Conservation (phyloP, 805 yeast species). For the Cyberlindnera amylophila region DNA sequence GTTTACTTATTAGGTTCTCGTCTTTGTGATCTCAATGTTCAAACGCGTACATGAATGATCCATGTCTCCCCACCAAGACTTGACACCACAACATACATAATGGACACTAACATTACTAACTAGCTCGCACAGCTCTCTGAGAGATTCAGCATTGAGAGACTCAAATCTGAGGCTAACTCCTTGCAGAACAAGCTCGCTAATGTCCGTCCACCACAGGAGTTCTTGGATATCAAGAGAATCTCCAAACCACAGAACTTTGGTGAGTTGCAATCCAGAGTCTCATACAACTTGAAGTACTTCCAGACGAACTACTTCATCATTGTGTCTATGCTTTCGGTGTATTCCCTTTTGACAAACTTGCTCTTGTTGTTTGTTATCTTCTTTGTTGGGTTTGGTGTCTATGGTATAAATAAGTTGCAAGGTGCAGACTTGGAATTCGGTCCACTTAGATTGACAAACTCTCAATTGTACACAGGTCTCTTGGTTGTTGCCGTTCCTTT, state of each 20-base stretch:
- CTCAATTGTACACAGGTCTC: constrained; percentile 81
- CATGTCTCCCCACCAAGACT: not conserved
- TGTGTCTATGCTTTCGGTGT: constrained; percentile 67
- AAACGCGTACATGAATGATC: not conserved
- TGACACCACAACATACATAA: not conserved
- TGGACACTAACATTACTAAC: constrained; percentile 8
- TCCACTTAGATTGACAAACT: constrained; percentile 65
- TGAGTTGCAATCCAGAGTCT: constrained; percentile 84
- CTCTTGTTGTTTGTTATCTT: constrained; percentile 78
- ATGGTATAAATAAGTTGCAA: constrained; percentile 70
- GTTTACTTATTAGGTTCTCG: no score
- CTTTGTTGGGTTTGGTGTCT: constrained; percentile 69
- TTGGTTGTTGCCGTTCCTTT: constrained; percentile 73
- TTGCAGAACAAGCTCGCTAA: constrained; percentile 65
- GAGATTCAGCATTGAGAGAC: constrained; percentile 45
- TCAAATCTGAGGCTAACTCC: constrained; percentile 44
- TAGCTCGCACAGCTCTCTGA: constrained; percentile 43
- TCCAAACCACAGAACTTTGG: constrained; percentile 88
- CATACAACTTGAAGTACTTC: constrained; percentile 82
- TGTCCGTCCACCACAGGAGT: constrained; percentile 87
- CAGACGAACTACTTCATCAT: constrained; percentile 81
- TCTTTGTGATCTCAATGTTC: not conserved
- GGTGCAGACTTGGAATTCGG: constrained; percentile 79
- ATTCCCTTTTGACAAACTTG: constrained; percentile 83
- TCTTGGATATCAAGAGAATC: constrained; percentile 83